phyloP scores from a whole-genome alignment of 768 basidiomycete species.

The Rhodotorula graminis region DNA sequence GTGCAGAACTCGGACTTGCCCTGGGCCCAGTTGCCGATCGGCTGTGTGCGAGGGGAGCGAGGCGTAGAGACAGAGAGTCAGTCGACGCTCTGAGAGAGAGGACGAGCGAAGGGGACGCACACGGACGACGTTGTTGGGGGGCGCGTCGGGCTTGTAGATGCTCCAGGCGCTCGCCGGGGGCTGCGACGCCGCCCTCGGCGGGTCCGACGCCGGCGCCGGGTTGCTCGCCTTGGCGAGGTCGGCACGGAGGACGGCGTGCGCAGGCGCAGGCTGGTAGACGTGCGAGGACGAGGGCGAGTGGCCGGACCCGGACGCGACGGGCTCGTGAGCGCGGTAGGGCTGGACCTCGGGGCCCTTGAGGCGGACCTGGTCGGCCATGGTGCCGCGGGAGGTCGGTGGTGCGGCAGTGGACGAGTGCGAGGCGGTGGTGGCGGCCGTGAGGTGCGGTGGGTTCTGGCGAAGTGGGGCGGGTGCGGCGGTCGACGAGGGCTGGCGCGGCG shows the following conservation, averaged over 20 bases:
- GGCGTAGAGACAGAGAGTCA: no score
- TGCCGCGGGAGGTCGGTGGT: no score
- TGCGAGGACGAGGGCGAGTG: neutral
- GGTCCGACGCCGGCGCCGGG: neutral
- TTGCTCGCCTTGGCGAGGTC: neutral
- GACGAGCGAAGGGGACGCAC: neutral
- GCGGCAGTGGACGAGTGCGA: neutral
- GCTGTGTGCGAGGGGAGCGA: neutral
- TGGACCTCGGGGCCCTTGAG: neutral
- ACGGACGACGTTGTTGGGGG: neutral
- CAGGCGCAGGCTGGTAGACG: neutral
- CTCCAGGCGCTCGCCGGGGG: neutral
- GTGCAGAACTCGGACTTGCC: slow-evolving; percentile 9
- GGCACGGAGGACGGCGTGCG: neutral
- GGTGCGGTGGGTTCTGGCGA: neutral
- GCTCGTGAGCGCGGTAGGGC: no score
- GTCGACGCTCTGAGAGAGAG: neutral
- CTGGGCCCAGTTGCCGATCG: slow-evolving; percentile 7
- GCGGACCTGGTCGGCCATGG: no score
- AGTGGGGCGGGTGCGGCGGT: no score
- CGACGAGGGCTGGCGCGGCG: no score
- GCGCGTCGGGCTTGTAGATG: neutral
- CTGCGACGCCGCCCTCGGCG: neutral
- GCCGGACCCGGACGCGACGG: neutral
- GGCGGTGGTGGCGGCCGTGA: neutral